Percentiles rank a stretch among this genome's conserved stretches.
Conservation (phyloP, 805 yeast genomes). For the Kuraishia capsulata region DNA sequence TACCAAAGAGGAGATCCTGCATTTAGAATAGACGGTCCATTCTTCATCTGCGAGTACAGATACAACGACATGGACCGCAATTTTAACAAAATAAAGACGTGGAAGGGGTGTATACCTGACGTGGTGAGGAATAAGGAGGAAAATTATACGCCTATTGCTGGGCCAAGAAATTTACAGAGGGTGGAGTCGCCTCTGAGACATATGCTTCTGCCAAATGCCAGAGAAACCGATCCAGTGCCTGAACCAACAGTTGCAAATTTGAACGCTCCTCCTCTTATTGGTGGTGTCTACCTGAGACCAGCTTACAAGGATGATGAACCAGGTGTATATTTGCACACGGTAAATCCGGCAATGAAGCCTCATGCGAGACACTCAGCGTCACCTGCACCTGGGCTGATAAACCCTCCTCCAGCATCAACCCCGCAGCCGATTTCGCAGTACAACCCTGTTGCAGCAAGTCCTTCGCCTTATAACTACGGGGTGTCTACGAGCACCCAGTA, state of each 20-base stretch:
- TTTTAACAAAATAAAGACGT: slow-evolving; percentile 91
- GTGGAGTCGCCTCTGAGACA: slow-evolving; percentile 81
- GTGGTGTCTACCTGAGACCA: slow-evolving; percentile 79
- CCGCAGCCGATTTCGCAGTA: neutral
- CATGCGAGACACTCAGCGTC: neutral
- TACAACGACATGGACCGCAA: slow-evolving; percentile 86
- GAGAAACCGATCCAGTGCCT: slow-evolving; percentile 66
- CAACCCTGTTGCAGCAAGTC: too few relatives aligned
- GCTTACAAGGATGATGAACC: slow-evolving; percentile 73
- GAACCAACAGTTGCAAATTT: slow-evolving; percentile 74
- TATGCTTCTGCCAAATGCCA: slow-evolving; percentile 66
- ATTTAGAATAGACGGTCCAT: slow-evolving; percentile 66
- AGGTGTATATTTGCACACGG: slow-evolving; percentile 47
- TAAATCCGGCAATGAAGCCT: neutral
- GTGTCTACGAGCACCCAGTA: neutral
- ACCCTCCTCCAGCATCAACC: neutral
- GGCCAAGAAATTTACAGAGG: slow-evolving; percentile 58
- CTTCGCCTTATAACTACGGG: too few relatives aligned
- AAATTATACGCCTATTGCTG: slow-evolving; percentile 59
- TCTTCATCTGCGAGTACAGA: slow-evolving; percentile 91
- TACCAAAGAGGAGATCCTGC: slow-evolving; percentile 94
- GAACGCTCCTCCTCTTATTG: slow-evolving; percentile 90
- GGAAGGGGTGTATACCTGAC: slow-evolving; percentile 98
- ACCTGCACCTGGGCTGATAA: slow-evolving; percentile 1
- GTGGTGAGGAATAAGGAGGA: slow-evolving; percentile 86